phyloP scores from a whole-genome alignment of 805 yeast genomes.

The Candida sphagnicola region DNA sequence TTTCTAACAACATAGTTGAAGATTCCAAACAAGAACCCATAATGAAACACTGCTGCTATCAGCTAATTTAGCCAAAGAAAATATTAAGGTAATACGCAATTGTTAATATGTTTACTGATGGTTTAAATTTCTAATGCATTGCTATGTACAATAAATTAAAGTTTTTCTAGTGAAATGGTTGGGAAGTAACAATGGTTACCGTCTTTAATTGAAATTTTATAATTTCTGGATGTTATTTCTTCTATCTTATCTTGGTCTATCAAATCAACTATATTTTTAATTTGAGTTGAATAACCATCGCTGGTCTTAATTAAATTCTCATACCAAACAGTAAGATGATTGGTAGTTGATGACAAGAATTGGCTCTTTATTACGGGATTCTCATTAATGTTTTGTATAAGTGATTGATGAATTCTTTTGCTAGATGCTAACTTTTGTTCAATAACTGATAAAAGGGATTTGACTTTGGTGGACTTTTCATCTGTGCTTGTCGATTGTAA shows the following conservation, averaged over 20 bases:
- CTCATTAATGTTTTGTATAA: slow-evolving; percentile 2
- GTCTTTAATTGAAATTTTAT: slow-evolving; percentile 7
- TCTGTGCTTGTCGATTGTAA: slow-evolving; percentile 5
- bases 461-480: slow-evolving; percentile 5
- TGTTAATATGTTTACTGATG: too few relatives aligned
- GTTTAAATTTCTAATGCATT: too few relatives aligned
- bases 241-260: slow-evolving; percentile 4
- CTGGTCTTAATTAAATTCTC: slow-evolving; percentile 13
- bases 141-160: not conserved
- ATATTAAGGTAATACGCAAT: not conserved
- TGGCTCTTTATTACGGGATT: slow-evolving; percentile 4
- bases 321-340: slow-evolving; percentile 15
- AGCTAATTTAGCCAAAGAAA: too few relatives aligned
- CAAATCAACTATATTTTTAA: slow-evolving; percentile 6
- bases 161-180: slow-evolving; percentile 7
- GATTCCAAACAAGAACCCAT: too few relatives aligned
- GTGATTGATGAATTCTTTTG: slow-evolving; percentile 4
- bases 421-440: not conserved
- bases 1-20: too few relatives aligned
- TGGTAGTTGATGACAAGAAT: slow-evolving; percentile 1
- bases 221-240: slow-evolving; percentile 5
- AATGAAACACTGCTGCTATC: too few relatives aligned
- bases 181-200: slow-evolving; percentile 27
- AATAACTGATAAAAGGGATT: slow-evolving; percentile 1
- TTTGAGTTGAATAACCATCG: slow-evolving; percentile 12